phyloP scores from a whole-genome alignment of 306 rosid species.

The Rosa persica region DNA sequence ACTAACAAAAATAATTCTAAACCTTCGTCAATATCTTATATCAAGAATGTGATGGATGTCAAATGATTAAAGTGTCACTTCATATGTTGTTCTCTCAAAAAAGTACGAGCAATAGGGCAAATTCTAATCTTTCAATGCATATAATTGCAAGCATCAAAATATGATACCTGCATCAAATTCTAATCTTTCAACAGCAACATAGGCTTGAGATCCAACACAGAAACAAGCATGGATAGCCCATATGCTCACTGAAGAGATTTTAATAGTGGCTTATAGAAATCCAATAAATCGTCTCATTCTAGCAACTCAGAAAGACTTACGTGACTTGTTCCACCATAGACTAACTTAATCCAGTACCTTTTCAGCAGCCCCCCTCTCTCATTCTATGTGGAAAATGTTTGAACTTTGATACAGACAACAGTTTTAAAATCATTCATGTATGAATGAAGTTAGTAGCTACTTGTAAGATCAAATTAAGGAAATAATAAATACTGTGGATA shows the following conservation, averaged over 20 bases:
- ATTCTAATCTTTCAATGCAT: neutral
- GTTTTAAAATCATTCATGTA: neutral
- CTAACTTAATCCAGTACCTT: neutral
- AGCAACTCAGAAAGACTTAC: neutral
- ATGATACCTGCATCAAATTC: slow-evolving; percentile 91
- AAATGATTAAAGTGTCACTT: neutral
- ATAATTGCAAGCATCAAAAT: slow-evolving; percentile 7
- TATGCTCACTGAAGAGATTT: neutral
- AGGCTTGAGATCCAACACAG: neutral
- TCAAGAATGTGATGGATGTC: neutral
- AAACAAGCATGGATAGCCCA: neutral
- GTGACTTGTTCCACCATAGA: neutral
- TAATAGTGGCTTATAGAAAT: neutral
- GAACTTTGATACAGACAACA: neutral
- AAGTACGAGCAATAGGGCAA: neutral
- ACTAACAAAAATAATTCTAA: neutral
- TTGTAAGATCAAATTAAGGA: neutral
- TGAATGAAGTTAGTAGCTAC: neutral
- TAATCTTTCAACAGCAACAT: too few relatives aligned
- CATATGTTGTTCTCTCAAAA: neutral
- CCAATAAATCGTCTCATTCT: neutral
- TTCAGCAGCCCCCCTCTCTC: neutral
- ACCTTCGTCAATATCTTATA: neutral
- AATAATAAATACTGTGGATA: neutral
- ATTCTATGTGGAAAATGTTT: neutral